These are phyloP conservation scores for Volvox carteri DNA, from an alignment of 163 green algal genomes.

Conservation along the genomic window DNA sequence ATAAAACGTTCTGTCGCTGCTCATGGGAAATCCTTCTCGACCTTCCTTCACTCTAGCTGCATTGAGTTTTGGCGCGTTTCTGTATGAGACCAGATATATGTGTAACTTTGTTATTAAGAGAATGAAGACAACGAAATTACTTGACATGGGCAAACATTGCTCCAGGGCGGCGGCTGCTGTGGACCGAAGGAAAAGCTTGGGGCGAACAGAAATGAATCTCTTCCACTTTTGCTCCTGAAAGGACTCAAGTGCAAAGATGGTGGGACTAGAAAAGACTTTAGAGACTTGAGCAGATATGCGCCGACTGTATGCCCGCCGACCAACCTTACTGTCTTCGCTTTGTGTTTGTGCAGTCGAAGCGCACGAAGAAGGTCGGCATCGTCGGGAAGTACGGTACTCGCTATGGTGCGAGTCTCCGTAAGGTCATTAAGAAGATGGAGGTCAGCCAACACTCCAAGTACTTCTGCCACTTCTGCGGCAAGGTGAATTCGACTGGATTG, in stretches of 20 bases:
- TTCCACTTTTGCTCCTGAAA: conserved; percentile 37
- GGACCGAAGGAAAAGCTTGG: background rate
- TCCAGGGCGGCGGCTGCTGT: conserved; percentile 16
- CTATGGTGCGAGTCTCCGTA: conserved; percentile 97
- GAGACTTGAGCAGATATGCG: background rate
- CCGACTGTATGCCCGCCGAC: background rate
- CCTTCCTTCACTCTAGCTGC: no score
- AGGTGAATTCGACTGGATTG: conserved; percentile 76
- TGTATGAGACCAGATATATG: no score
- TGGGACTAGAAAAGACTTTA: conserved; percentile 37
- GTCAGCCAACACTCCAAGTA: conserved; percentile 99
- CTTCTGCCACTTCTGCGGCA: conserved; percentile 99
- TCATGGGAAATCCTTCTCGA: no score
- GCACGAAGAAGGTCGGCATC: conserved; percentile 99
- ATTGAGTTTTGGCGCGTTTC: no score
- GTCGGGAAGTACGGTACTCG: conserved; percentile 99
- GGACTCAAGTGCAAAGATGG: conserved; percentile 58
- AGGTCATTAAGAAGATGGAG: conserved; percentile 99
- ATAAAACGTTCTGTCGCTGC: no score
- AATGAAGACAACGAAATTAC: no score
- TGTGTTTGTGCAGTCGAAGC: conserved; percentile 88
- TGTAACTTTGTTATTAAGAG: no score
- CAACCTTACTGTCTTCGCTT: background rate
- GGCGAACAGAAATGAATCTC: background rate
- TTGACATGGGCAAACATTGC: conserved; percentile 13